These are phyloP conservation scores for Pistacia integerrima DNA, from an alignment of 345 rosid species.

Conservation along the genomic window DNA sequence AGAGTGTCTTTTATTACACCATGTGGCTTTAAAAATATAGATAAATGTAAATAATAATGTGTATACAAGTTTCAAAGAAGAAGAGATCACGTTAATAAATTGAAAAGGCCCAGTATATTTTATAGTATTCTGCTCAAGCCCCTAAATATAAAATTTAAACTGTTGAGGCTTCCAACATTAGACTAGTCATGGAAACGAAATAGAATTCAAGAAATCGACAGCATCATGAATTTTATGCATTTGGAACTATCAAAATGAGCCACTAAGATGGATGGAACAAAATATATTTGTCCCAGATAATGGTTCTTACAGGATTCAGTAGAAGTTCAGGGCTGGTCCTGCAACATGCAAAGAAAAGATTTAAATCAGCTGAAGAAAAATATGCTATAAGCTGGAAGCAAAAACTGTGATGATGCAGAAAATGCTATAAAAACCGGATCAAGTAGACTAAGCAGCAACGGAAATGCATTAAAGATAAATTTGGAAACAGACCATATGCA, in stretches of 20 bases:
- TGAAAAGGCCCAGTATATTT: background rate
- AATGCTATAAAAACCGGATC: background rate
- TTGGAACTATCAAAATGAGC: background rate
- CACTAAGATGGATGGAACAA: slow-evolving; percentile 5
- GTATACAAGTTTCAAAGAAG: background rate
- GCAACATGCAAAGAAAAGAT: slow-evolving; percentile 35
- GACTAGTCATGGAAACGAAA: background rate
- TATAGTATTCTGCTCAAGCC: background rate
- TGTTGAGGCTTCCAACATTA: background rate
- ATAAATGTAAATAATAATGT: background rate
- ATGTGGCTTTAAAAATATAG: background rate
- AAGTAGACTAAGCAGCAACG: background rate
- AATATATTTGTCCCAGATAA: slow-evolving; percentile 17
- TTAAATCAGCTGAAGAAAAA: background rate
- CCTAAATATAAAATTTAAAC: background rate
- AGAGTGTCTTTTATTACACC: background rate
- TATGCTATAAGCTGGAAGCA: background rate
- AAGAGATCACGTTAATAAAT: background rate
- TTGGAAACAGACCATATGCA: background rate
- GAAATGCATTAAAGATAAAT: background rate
- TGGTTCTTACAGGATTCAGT: slow-evolving; percentile 80
- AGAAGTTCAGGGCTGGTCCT: slow-evolving; percentile 97
- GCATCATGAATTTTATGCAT: background rate
- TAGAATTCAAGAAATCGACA: background rate
- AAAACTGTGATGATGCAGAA: background rate